Percentiles rank a stretch among this genome's conserved stretches.
Conservation (phyloP, 306 rosid genomes). For the Citrullus amarus region DNA sequence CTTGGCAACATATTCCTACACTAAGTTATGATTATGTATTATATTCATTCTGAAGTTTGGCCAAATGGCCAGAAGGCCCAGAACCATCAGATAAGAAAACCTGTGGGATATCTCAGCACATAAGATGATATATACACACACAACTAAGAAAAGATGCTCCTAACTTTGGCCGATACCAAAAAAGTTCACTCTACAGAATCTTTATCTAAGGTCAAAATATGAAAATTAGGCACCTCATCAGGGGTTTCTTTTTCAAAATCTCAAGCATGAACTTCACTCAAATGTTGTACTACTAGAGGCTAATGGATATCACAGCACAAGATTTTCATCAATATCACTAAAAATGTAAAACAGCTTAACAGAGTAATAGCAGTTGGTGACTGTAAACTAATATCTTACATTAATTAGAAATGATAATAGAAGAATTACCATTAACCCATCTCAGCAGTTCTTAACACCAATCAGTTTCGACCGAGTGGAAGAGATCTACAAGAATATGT, state of each 20-base stretch:
- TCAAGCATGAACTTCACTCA: neutral
- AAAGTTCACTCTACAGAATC: no score
- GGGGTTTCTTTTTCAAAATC: neutral
- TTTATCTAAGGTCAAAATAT: no score
- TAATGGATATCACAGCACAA: neutral
- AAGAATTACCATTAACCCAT: neutral
- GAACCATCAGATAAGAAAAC: no score
- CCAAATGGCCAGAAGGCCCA: no score
- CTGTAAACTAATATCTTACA: neutral
- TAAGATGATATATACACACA: no score
- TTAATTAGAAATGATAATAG: neutral
- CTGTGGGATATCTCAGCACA: no score
- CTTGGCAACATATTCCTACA: neutral
- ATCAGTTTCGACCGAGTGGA: conserved; percentile 88
- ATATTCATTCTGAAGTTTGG: no score
- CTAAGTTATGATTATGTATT: no score
- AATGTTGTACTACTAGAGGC: neutral
- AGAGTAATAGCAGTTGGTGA: neutral
- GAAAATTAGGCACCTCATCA: neutral
- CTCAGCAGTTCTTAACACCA: neutral
- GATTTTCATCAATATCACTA: neutral
- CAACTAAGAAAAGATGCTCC: no score
- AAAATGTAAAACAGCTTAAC: neutral
- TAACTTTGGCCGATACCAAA: no score
- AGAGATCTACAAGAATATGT: conserved; percentile 68